Percentiles rank a stretch among this genome's conserved stretches.
These are phyloP conservation scores for Ophiostoma perfectum DNA, from an alignment of 2,329 filamentous ascomycete genomes.

Conservation along the genomic window DNA sequence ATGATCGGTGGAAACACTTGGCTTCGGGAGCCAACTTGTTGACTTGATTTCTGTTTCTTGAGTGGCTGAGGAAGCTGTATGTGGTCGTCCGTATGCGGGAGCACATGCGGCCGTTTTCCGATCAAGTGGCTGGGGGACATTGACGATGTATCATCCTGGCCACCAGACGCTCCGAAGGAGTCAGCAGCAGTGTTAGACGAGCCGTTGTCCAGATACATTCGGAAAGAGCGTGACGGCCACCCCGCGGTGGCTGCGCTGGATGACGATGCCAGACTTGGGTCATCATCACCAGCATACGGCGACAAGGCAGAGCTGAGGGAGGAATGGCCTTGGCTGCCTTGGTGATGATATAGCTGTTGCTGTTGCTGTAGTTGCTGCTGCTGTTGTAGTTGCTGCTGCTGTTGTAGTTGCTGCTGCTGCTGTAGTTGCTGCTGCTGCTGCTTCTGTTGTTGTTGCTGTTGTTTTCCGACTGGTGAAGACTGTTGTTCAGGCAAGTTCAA, in stretches of 20 bases:
- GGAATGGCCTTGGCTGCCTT: not conserved
- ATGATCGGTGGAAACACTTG: conserved; percentile 58
- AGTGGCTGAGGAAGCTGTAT: conserved; percentile 59
- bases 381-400: conserved; percentile 1
- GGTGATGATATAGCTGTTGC: not conserved
- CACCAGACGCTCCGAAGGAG: not conserved
- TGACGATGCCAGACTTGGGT: conserved; percentile 3
- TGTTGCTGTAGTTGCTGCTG: conserved; percentile 13
- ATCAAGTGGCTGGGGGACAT: conserved; percentile 17
- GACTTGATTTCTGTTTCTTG: conserved; percentile 58
- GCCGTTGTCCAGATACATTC: conserved; percentile 19
- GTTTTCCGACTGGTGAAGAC: conserved; percentile 22
- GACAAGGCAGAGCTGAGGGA: conserved; percentile 12
- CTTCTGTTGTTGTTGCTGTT: conserved; percentile 16
- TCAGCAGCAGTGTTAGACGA: conserved; percentile 9
- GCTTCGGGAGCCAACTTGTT: conserved; percentile 37
- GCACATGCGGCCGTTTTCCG: conserved; percentile 24
- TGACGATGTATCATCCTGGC: conserved; percentile 36
- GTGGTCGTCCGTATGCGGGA: conserved; percentile 52
- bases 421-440: conserved; percentile 8
- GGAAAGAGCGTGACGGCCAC: conserved; percentile 21
- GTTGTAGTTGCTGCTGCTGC: conserved; percentile 13
- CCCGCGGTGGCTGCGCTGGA: not conserved
- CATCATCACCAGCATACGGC: conserved; percentile 14
- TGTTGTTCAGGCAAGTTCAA: conserved; percentile 41